A percentile compares a stretch with the other conserved stretches of the same genome.
Evolutionary conservation across 73 alveolate genomes (phyloP).

Genomic region (Uronychia binucleata): DNA sequence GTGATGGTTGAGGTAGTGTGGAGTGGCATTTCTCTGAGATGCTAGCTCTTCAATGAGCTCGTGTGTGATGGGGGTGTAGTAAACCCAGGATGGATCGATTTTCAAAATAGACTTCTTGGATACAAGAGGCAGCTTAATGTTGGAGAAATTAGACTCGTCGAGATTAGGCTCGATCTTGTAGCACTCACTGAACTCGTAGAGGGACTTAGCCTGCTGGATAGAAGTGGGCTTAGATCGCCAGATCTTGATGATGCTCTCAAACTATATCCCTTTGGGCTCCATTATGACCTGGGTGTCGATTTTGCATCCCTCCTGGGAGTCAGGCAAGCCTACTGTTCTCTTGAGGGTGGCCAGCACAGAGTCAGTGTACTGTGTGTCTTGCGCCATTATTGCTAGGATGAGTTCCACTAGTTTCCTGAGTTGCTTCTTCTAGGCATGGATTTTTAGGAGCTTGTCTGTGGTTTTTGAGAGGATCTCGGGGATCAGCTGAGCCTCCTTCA

Average conservation of each 20-base stretch:
- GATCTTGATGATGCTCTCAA: constrained; percentile 1
- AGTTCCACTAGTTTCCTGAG: constrained; percentile 29
- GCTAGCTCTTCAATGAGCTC: background rate
- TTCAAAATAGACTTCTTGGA: constrained; percentile 21
- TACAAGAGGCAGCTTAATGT: constrained; percentile 32
- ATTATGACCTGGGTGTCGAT: background rate
- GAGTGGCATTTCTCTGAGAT: background rate
- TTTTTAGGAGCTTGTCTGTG: constrained; percentile 11
- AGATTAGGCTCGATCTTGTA: constrained; percentile 26
- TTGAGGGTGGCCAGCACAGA: background rate
- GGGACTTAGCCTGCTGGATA: constrained; percentile 17
- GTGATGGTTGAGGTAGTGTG: too few relatives aligned
- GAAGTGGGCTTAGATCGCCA: constrained; percentile 43
- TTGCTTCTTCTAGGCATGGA: constrained; percentile 23
- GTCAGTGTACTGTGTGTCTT: background rate
- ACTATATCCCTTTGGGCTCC: background rate
- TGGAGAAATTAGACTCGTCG: constrained; percentile 24
- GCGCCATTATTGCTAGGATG: constrained; percentile 22
- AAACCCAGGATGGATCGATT: background rate
- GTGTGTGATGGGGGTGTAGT: background rate
- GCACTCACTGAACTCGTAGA: constrained; percentile 34
- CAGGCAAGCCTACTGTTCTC: background rate
- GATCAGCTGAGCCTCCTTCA: constrained; percentile 41
- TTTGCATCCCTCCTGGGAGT: background rate
- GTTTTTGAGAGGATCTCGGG: constrained; percentile 19